phyloP scores from a whole-genome alignment of 2,329 filamentous ascomycete genomes.

The Penicillium sp. region DNA sequence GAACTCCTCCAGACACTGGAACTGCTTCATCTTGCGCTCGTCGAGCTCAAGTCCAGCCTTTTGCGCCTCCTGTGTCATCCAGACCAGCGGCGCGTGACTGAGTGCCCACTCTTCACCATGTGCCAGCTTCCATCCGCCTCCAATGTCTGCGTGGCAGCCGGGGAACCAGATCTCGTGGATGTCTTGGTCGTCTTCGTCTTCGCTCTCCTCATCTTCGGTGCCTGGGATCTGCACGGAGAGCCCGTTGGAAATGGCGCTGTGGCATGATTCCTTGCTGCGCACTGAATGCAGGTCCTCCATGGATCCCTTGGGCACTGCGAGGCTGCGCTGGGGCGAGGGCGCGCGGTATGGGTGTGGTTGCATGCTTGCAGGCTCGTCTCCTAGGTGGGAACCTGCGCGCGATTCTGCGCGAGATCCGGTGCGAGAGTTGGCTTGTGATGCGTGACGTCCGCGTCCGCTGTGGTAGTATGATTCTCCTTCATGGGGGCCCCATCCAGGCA shows the following conservation, averaged over 20 bases:
- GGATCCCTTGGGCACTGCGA: conserved; percentile 33
- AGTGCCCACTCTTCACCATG: conserved; percentile 60
- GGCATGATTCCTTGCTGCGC: conserved; percentile 8
- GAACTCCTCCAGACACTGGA: conserved; percentile 61
- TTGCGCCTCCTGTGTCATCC: conserved; percentile 68
- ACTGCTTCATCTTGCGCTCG: conserved; percentile 64
- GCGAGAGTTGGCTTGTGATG: conserved; percentile 18
- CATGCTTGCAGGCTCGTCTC: conserved; percentile 13
- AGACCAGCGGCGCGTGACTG: conserved; percentile 68
- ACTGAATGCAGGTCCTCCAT: conserved; percentile 35
- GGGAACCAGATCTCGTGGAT: conserved; percentile 76
- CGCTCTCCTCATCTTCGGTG: conserved; percentile 21
- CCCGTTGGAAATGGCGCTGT: conserved; percentile 30
- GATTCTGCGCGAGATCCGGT: conserved; percentile 11
- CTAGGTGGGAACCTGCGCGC: conserved; percentile 15
- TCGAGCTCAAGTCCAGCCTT: conserved; percentile 72
- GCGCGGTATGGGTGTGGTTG: conserved; percentile 32
- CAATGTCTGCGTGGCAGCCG: conserved; percentile 76
- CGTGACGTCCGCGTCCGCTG: conserved; percentile 19
- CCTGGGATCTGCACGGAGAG: conserved; percentile 33
- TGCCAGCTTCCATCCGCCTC: conserved; percentile 70
- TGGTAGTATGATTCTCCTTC: conserved; percentile 34
- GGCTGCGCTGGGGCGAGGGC: conserved; percentile 24
- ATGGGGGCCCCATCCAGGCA: conserved; percentile 15
- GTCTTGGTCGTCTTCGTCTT: conserved; percentile 58